Conservation (phyloP, 2,329 filamentous ascomycete genomes). For the Davidsoniella australis region DNA sequence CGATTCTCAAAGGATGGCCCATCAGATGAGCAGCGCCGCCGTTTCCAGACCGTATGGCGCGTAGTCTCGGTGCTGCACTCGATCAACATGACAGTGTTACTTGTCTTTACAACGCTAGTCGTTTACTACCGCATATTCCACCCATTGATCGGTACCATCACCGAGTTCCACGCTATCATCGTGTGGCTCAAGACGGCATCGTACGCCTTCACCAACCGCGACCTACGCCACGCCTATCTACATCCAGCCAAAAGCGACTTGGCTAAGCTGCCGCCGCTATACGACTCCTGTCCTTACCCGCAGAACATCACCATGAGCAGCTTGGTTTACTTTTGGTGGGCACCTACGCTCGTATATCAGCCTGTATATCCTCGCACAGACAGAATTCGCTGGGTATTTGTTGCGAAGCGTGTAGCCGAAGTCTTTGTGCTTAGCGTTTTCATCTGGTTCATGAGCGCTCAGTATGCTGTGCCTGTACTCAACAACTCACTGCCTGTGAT, state of each 20-base stretch:
- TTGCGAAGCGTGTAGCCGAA: constrained; percentile 67
- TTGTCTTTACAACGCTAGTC: constrained; percentile 63
- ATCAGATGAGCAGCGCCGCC: constrained; percentile 42
- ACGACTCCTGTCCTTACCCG: constrained; percentile 71
- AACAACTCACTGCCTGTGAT: constrained; percentile 84
- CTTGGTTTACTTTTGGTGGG: constrained; percentile 93
- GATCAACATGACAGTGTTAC: constrained; percentile 65
- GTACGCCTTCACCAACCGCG: constrained; percentile 91
- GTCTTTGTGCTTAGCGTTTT: constrained; percentile 63
- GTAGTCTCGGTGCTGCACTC: constrained; percentile 66
- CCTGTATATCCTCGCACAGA: constrained; percentile 81
- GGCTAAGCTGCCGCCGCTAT: constrained; percentile 61
- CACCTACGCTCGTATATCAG: constrained; percentile 90
- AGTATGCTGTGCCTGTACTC: constrained; percentile 82
- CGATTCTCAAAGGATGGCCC: constrained; percentile 19
- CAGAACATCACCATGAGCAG: constrained; percentile 78
- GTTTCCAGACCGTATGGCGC: constrained; percentile 62
- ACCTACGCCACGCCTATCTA: constrained; percentile 78
- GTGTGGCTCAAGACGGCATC: constrained; percentile 94
- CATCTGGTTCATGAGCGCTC: constrained; percentile 88
- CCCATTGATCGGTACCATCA: constrained; percentile 79
- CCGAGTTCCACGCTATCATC: constrained; percentile 80
- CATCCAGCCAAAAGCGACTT: constrained; percentile 53
- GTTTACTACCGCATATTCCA: constrained; percentile 90
- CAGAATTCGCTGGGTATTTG: constrained; percentile 72